A percentile compares a stretch with the other conserved stretches of the same genome.
Evolutionary conservation across 192 early-diverging fungal species (phyloP).

Genomic region (Dissophora ornata): DNA sequence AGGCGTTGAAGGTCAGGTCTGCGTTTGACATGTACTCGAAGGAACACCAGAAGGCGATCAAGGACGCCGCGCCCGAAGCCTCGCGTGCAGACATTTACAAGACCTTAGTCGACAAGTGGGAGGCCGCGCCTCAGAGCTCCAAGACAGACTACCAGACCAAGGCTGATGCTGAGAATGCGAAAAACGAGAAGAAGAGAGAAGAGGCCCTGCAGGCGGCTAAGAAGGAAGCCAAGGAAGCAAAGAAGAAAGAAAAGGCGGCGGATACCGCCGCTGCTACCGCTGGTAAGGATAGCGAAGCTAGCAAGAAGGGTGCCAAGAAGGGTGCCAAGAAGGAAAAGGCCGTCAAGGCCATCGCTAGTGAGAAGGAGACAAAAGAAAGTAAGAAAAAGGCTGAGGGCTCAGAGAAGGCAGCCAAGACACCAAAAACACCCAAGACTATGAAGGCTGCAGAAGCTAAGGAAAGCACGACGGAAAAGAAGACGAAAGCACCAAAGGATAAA

Average conservation of each 20-base stretch:
- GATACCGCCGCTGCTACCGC: background rate
- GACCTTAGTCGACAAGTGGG: constrained; percentile 47
- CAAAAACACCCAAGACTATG: background rate
- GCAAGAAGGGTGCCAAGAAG: constrained; percentile 14
- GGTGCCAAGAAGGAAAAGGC: too few relatives aligned
- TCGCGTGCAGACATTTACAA: constrained; percentile 50
- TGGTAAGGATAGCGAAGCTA: background rate
- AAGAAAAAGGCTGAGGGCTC: constrained; percentile 5
- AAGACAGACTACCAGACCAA: constrained; percentile 37
- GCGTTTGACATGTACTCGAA: constrained; percentile 50
- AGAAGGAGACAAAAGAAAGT: constrained; percentile 12
- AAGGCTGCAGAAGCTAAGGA: background rate
- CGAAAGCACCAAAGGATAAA: constrained; percentile 15
- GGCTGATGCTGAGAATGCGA: constrained; percentile 31
- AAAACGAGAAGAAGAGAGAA: constrained; percentile 41
- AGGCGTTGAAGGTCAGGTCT: constrained; percentile 39
- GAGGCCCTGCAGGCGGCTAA: constrained; percentile 26
- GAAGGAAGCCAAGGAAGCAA: constrained; percentile 29
- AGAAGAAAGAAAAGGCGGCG: constrained; percentile 16
- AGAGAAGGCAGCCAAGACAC: constrained; percentile 2
- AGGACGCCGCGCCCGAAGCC: constrained; percentile 37
- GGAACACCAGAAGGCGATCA: constrained; percentile 45
- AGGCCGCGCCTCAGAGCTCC: constrained; percentile 23
- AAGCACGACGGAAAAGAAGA: constrained; percentile 7
- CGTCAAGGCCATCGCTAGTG: too few relatives aligned